phyloP scores from a whole-genome alignment of 2,329 filamentous ascomycete species.

The Aspergillus sojae region DNA sequence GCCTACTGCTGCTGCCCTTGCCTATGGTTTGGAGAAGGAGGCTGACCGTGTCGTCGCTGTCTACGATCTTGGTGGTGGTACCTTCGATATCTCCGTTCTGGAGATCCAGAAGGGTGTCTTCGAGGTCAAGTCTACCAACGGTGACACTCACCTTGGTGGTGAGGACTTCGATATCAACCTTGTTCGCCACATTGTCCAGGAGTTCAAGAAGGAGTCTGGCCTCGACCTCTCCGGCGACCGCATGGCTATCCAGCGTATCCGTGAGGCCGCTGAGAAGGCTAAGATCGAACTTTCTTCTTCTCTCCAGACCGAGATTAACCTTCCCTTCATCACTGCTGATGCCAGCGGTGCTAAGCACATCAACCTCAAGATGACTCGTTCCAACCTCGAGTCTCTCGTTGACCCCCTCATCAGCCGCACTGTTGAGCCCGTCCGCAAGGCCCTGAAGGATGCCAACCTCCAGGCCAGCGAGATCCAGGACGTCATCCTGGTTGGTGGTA shows the following conservation, averaged over 20 bases:
- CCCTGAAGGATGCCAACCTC: constrained; percentile 91
- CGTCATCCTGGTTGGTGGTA: constrained; percentile 96
- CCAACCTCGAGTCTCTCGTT: constrained; percentile 91
- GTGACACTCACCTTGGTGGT: constrained; percentile 97
- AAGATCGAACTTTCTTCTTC: constrained; percentile 98
- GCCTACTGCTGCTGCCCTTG: constrained; percentile 91
- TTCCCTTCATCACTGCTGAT: constrained; percentile 97
- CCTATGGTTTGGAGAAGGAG: constrained; percentile 96
- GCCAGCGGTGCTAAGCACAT: constrained; percentile 97
- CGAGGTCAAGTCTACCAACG: constrained; percentile 98
- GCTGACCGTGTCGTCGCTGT: constrained; percentile 87
- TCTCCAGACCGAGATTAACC: constrained; percentile 94
- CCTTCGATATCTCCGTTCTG: constrained; percentile 97
- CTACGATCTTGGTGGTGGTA: constrained; percentile 98
- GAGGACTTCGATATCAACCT: constrained; percentile 97
- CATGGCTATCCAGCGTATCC: constrained; percentile 99
- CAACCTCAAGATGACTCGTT: constrained; percentile 88
- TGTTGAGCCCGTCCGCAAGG: constrained; percentile 92
- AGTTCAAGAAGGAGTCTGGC: constrained; percentile 95
- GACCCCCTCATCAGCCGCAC: constrained; percentile 85
- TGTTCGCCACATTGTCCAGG: constrained; percentile 87
- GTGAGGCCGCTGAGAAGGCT: constrained; percentile 97
- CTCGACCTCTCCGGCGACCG: constrained; percentile 89
- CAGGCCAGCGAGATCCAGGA: constrained; percentile 94
- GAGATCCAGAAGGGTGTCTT: constrained; percentile 98